A percentile compares a stretch with the other conserved stretches of the same genome.
Evolutionary conservation across 148 eudicot genomes (phyloP).

Genomic region (Camellia lanceoleosa): DNA sequence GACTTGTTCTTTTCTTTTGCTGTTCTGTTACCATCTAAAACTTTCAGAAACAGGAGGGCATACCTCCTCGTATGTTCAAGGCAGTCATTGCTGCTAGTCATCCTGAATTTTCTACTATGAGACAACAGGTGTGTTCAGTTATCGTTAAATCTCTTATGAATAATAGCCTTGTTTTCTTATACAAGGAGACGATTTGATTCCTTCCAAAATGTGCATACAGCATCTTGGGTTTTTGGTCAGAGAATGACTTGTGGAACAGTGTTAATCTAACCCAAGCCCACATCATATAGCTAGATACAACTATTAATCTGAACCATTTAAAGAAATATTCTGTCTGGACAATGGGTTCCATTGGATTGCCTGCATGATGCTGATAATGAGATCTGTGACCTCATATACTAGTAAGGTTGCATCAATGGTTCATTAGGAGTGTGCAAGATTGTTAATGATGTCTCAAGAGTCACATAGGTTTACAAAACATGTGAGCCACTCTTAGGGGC

Average conservation of each 20-base stretch:
- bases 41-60: slow-evolving; percentile 86
- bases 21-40: slow-evolving; percentile 12
- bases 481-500: not conserved
- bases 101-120: slow-evolving; percentile 95
- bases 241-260: not conserved
- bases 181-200: not conserved
- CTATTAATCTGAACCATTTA: too few relatives aligned
- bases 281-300: too few relatives aligned
- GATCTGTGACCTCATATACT: not conserved
- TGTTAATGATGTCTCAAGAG: not conserved
- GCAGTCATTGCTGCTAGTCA: slow-evolving; percentile 96
- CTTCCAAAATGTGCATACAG: not conserved
- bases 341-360: not conserved
- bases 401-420: not conserved
- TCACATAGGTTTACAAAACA: not conserved
- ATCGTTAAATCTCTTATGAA: not conserved
- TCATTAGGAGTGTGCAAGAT: not conserved
- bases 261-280: not conserved
- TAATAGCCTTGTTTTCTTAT: not conserved
- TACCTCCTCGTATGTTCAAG: slow-evolving; percentile 97
- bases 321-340: not conserved
- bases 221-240: not conserved
- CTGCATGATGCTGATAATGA: not conserved
- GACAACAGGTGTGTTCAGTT: slow-evolving; percentile 69
- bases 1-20: slow-evolving; percentile 8